These are phyloP conservation scores for Termitomyces sp. DNA, from an alignment of 768 basidiomycete species.

Conservation along the genomic window DNA sequence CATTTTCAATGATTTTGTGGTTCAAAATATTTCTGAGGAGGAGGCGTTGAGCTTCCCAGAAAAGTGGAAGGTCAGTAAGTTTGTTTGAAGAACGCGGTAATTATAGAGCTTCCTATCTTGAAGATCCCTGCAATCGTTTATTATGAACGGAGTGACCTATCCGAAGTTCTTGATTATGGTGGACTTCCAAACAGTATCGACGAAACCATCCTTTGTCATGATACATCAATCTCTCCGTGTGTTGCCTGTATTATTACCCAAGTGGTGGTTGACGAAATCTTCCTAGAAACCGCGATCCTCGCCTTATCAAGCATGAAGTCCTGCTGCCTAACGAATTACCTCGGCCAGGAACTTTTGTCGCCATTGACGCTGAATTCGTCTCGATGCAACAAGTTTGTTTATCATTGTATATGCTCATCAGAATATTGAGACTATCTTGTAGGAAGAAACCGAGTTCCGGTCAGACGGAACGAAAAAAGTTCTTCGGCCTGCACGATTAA, in stretches of 20 bases:
- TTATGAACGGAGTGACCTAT: conserved; percentile 70
- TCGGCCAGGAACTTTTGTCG: conserved; percentile 78
- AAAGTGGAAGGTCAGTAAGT: conserved; percentile 84
- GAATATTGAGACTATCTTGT: neutral
- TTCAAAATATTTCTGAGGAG: conserved; percentile 76
- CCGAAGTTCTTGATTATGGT: conserved; percentile 56
- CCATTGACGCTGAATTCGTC: conserved; percentile 98
- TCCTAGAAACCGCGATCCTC: conserved; percentile 70
- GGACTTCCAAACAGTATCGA: conserved; percentile 66
- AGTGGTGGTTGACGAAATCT: neutral
- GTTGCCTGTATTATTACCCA: conserved; percentile 17
- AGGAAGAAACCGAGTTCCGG: conserved; percentile 95
- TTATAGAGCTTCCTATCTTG: conserved; percentile 15
- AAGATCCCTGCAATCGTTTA: conserved; percentile 90
- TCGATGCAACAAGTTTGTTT: conserved; percentile 86
- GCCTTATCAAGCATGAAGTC: conserved; percentile 73
- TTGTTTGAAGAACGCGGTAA: neutral
- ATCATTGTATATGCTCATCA: neutral
- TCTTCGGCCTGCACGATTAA: conserved; percentile 85
- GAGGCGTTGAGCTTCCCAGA: conserved; percentile 86
- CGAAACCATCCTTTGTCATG: conserved; percentile 70
- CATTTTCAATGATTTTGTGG: conserved; percentile 95
- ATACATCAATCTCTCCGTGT: conserved; percentile 86
- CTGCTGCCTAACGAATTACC: conserved; percentile 77
- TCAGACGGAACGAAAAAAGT: conserved; percentile 95